Conservation (phyloP, 148 eudicot species). For the Diospyros lotus region DNA sequence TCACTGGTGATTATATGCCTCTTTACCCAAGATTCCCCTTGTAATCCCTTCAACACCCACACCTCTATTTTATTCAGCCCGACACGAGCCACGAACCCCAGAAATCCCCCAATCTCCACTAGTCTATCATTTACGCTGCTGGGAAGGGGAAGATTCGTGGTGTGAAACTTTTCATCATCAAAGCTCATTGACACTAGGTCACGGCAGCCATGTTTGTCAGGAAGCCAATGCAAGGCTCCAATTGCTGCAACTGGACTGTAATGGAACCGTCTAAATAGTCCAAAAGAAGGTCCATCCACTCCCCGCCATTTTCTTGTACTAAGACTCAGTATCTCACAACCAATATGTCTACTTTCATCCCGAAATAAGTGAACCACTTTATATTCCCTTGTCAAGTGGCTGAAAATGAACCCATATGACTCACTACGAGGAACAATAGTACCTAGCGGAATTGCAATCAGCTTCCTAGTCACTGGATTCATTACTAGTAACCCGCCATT, state of each 20-base stretch:
- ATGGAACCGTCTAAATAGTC: not conserved
- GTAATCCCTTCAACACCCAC: constrained; percentile 33
- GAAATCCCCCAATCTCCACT: constrained; percentile 35
- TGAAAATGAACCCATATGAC: constrained; percentile 35
- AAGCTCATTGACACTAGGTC: constrained; percentile 25
- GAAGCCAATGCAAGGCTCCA: constrained; percentile 40
- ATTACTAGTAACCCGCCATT: constrained; percentile 15
- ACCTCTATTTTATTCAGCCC: constrained; percentile 17
- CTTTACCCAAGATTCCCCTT: constrained; percentile 29
- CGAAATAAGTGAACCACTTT: constrained; percentile 43
- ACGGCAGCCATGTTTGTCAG: not conserved
- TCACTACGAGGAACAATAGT: constrained; percentile 14
- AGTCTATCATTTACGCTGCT: constrained; percentile 14
- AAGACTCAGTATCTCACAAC: constrained; percentile 36
- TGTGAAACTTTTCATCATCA: constrained; percentile 30
- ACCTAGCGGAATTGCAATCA: constrained; percentile 29
- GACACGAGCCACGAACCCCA: constrained; percentile 28
- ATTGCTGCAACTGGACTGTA: constrained; percentile 20
- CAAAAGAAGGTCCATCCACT: constrained; percentile 32
- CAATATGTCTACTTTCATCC: constrained; percentile 14
- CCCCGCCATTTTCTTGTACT: constrained; percentile 28
- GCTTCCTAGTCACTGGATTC: constrained; percentile 11
- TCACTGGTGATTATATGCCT: constrained; percentile 23
- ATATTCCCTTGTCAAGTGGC: constrained; percentile 21
- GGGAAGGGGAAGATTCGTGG: constrained; percentile 22